Conservation (phyloP, 2,329 filamentous ascomycete genomes). For the Bimuria novae-zelandiae region DNA sequence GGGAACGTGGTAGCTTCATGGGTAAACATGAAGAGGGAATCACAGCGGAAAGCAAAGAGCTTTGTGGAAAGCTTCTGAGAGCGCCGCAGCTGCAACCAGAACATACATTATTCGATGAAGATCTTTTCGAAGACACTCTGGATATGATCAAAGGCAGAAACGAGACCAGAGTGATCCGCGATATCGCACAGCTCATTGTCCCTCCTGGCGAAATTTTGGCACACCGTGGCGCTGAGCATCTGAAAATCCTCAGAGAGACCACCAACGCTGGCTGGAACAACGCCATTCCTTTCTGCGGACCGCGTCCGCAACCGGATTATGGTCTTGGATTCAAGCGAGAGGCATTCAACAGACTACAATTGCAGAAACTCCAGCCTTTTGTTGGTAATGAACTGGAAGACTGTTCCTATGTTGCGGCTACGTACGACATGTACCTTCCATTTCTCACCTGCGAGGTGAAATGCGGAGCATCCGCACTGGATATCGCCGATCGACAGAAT, state of each 20-base stretch:
- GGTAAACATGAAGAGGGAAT: conserved; percentile 15
- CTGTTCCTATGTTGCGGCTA: conserved; percentile 51
- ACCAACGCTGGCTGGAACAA: conserved; percentile 21
- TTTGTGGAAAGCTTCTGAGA: conserved; percentile 20
- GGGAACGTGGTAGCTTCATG: conserved; percentile 23
- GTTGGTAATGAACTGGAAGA: conserved; percentile 32
- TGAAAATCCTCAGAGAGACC: conserved; percentile 22
- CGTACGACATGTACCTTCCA: conserved; percentile 55
- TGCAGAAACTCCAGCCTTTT: conserved; percentile 21
- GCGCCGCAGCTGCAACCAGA: conserved; percentile 13
- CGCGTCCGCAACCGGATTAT: conserved; percentile 21
- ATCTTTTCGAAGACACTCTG: conserved; percentile 44
- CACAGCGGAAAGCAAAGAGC: conserved; percentile 15
- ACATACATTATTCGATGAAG: conserved; percentile 22
- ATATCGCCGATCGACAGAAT: conserved; percentile 35
- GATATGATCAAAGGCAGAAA: conserved; percentile 33
- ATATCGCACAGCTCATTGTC: conserved; percentile 22
- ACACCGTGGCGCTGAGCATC: conserved; percentile 6
- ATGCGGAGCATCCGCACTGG: conserved; percentile 44
- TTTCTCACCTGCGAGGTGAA: conserved; percentile 58
- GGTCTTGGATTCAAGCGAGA: conserved; percentile 20
- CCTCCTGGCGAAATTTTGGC: neutral
- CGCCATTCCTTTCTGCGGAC: conserved; percentile 15
- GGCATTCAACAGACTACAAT: conserved; percentile 16
- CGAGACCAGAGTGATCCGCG: conserved; percentile 20